phyloP scores from a whole-genome alignment of 2,329 filamentous ascomycete species.

The Malbranchea zuffiana region DNA sequence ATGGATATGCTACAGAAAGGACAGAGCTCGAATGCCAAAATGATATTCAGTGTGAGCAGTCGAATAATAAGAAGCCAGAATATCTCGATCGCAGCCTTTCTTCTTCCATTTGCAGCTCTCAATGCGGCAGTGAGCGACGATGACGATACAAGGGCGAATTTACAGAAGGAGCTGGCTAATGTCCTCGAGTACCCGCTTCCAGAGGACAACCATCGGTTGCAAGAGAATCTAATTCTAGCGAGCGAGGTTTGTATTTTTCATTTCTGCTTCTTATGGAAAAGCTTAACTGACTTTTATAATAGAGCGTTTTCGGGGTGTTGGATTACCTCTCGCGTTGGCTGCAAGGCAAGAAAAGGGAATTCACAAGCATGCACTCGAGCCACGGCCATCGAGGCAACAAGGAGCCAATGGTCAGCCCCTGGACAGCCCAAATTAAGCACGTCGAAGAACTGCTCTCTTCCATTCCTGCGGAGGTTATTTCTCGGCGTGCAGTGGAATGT shows the following conservation, averaged over 20 bases:
- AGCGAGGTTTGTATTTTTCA: constrained; percentile 57
- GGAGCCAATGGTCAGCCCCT: constrained; percentile 20
- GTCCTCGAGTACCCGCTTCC: constrained; percentile 58
- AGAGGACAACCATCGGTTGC: constrained; percentile 45
- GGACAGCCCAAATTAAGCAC: constrained; percentile 40
- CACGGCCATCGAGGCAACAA: constrained; percentile 22
- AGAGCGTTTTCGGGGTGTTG: constrained; percentile 80
- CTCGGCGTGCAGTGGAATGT: constrained; percentile 80
- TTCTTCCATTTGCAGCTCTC: constrained; percentile 76
- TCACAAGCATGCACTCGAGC: constrained; percentile 24
- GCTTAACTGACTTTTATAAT: constrained; percentile 9
- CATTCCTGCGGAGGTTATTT: constrained; percentile 62
- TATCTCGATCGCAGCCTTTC: constrained; percentile 71
- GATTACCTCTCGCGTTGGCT: constrained; percentile 90
- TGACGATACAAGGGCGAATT: constrained; percentile 50
- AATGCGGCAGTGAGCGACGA: constrained; percentile 70
- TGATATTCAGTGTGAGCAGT: constrained; percentile 70
- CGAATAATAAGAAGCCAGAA: constrained; percentile 80
- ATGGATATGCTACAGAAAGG: constrained; percentile 71
- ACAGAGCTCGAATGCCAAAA: constrained; percentile 60
- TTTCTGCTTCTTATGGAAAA: background rate
- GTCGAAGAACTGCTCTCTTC: constrained; percentile 63
- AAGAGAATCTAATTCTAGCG: constrained; percentile 69
- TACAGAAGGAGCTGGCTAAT: constrained; percentile 61
- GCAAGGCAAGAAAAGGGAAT: constrained; percentile 58